A percentile compares a stretch with the other conserved stretches of the same genome.
These are phyloP conservation scores for Diaporthe destruens DNA, from an alignment of 2,329 filamentous ascomycete genomes.

Conservation along the genomic window DNA sequence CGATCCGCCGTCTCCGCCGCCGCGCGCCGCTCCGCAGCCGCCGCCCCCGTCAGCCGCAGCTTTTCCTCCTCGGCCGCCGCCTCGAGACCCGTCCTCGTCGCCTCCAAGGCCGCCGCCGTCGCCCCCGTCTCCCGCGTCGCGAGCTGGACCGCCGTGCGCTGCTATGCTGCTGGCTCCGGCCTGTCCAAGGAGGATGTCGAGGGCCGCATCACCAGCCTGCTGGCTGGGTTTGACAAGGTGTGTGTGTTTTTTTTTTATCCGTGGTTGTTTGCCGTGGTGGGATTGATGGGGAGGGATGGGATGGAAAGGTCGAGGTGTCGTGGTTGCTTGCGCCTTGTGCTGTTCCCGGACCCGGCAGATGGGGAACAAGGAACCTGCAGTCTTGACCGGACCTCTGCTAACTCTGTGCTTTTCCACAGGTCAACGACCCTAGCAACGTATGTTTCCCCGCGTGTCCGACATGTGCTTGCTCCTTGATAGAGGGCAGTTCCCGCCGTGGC, in stretches of 20 bases:
- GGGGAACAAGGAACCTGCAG: too few relatives aligned
- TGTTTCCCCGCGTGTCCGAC: slow-evolving; percentile 45
- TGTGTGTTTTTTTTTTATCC: slow-evolving; percentile 48
- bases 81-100: slow-evolving; percentile 70
- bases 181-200: slow-evolving; percentile 82
- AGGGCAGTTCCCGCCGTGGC: neutral
- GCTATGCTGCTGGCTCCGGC: slow-evolving; percentile 86
- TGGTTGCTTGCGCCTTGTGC: too few relatives aligned
- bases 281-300: neutral
- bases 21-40: slow-evolving; percentile 56
- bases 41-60: slow-evolving; percentile 67
- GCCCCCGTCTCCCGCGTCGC: slow-evolving; percentile 72
- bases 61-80: slow-evolving; percentile 48
- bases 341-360: slow-evolving; percentile 9
- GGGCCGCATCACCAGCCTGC: slow-evolving; percentile 89
- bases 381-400: slow-evolving; percentile 40
- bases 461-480: neutral
- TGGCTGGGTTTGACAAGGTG: slow-evolving; percentile 98
- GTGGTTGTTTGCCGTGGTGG: neutral
- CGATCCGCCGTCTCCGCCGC: slow-evolving; percentile 76
- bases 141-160: slow-evolving; percentile 78
- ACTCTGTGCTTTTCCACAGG: slow-evolving; percentile 60
- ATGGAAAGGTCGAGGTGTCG: neutral
- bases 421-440: slow-evolving; percentile 76
- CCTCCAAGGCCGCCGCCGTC: slow-evolving; percentile 71